These are phyloP conservation scores for Straminergon stramineum DNA, from an alignment of 225 moss, liverwort and hornwort genomes.

Conservation along the genomic window DNA sequence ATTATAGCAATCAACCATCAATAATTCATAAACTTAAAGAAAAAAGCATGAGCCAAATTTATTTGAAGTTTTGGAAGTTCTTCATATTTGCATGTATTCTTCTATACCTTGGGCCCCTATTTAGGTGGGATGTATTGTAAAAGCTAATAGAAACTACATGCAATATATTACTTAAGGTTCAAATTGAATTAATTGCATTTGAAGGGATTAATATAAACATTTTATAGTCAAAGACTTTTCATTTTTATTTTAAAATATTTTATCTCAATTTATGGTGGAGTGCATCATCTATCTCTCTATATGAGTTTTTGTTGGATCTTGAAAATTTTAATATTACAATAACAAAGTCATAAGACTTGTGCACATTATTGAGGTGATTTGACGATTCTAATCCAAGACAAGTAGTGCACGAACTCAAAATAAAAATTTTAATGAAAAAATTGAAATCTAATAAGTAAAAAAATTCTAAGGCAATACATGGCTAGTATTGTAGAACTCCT, in stretches of 20 bases:
- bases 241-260: not conserved
- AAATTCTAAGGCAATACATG: not conserved
- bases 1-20: not conserved
- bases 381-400: not conserved
- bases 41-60: not conserved
- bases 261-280: not conserved
- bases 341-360: no score
- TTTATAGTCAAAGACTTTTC: not conserved
- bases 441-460: not conserved
- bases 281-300: not conserved
- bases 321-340: not conserved
- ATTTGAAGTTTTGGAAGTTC: not conserved
- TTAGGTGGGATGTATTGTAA: no score
- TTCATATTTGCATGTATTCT: not conserved
- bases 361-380: not conserved
- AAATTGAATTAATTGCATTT: not conserved
- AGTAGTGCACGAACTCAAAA: not conserved
- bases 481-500: not conserved
- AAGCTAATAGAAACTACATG: no score
- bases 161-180: not conserved
- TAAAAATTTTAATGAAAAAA: not conserved
- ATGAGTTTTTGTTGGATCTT: not conserved
- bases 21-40: not conserved
- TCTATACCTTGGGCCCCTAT: not conserved
- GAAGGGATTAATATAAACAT: not conserved